A percentile compares a stretch with the other conserved stretches of the same genome.
Conservation (phyloP, 1,284 basidiomycete genomes). For the Ustilago trichophora region DNA sequence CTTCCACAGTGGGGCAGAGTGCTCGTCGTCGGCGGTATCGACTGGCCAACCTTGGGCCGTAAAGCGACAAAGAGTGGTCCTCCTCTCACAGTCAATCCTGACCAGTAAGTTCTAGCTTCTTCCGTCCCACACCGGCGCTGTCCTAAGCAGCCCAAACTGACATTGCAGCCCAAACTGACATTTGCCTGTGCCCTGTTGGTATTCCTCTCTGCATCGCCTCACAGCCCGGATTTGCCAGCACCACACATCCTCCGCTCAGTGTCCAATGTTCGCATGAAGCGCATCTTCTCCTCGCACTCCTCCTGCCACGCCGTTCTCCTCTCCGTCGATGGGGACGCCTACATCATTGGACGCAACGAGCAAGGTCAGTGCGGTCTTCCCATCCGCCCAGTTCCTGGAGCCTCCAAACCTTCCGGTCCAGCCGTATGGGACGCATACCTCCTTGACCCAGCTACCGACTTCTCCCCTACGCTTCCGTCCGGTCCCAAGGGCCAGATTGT, state of each 20-base stretch:
- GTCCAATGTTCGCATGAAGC: constrained; percentile 72
- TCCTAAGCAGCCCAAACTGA: too few species aligned
- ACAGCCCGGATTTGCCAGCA: constrained; percentile 78
- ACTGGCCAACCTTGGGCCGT: constrained; percentile 72
- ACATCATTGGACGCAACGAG: constrained; percentile 83
- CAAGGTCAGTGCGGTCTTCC: constrained; percentile 66
- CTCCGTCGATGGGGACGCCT: constrained; percentile 76
- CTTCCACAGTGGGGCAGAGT: constrained; percentile 70
- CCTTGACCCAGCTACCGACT: constrained; percentile 47
- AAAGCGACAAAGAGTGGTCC: constrained; percentile 52
- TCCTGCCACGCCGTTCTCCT: constrained; percentile 53
- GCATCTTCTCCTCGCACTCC: constrained; percentile 53
- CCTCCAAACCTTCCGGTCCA: constrained; percentile 69
- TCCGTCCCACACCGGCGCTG: background rate
- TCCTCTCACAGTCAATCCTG: constrained; percentile 32
- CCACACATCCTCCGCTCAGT: constrained; percentile 88
- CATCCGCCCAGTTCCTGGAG: constrained; percentile 40
- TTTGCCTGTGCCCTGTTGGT: too few species aligned
- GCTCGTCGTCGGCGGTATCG: constrained; percentile 82
- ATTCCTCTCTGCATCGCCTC: background rate
- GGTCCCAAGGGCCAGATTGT: constrained; percentile 76
- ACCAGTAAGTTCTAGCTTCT: constrained; percentile 33
- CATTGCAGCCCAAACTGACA: too few species aligned
- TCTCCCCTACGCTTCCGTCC: constrained; percentile 70
- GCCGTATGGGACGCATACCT: constrained; percentile 74